These are phyloP conservation scores for Termitomyces sp. DNA, from an alignment of 768 basidiomycete species.

Conservation along the genomic window DNA sequence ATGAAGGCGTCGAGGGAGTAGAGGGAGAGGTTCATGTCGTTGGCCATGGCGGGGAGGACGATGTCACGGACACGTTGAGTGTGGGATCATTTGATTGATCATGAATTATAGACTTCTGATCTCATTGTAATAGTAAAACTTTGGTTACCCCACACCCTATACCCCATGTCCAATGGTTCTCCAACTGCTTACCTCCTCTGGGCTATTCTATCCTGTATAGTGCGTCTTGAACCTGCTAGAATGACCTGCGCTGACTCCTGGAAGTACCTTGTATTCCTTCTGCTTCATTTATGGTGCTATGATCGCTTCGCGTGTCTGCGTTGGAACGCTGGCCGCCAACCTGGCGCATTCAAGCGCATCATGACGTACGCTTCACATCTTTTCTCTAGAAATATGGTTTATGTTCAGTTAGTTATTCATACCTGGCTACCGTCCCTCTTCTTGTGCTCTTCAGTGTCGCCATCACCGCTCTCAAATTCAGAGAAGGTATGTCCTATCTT, in stretches of 20 bases:
- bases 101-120: neutral
- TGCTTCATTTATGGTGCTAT: conserved; percentile 76
- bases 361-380: conserved; percentile 63
- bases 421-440: conserved; percentile 62
- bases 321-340: conserved; percentile 73
- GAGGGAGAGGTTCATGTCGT: conserved; percentile 71
- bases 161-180: conserved; percentile 64
- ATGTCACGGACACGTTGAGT: conserved; percentile 2
- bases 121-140: neutral
- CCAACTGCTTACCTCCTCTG: conserved; percentile 72
- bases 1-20: conserved; percentile 86
- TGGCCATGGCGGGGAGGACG: neutral
- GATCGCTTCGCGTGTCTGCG: conserved; percentile 70
- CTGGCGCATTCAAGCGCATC: conserved; percentile 80
- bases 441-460: conserved; percentile 59
- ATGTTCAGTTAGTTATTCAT: conserved; percentile 57
- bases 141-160: conserved; percentile 1
- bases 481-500: conserved; percentile 47
- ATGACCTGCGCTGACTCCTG: conserved; percentile 18
- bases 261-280: conserved; percentile 60
- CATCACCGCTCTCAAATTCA: conserved; percentile 62
- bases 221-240: conserved; percentile 44
- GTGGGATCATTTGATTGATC: conserved; percentile 2
- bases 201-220: conserved; percentile 63
- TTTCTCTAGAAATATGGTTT: neutral